These are phyloP conservation scores for Colletotrichum lentis DNA, from an alignment of 2,329 filamentous ascomycete species.

Conservation along the genomic window DNA sequence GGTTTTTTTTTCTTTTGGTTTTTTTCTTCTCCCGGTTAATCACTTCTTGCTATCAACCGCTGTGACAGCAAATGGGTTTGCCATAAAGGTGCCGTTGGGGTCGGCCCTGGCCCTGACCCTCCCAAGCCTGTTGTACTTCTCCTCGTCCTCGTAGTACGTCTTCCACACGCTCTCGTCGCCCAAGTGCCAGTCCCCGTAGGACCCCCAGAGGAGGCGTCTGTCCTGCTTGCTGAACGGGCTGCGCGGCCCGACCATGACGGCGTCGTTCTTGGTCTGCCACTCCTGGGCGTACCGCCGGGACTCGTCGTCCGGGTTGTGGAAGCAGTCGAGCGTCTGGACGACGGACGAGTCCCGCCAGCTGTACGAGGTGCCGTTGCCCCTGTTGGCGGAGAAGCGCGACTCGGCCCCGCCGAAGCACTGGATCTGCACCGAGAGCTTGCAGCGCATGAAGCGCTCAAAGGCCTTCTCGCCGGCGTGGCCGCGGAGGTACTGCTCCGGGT, in stretches of 20 bases:
- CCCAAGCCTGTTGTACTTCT: slow-evolving; percentile 47
- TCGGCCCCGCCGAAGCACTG: slow-evolving; percentile 56
- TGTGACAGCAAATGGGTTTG: slow-evolving; percentile 46
- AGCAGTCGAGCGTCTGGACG: slow-evolving; percentile 53
- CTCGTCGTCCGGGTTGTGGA: slow-evolving; percentile 46
- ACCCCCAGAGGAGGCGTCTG: slow-evolving; percentile 51
- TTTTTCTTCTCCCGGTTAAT: too few relatives aligned
- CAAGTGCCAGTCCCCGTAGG: slow-evolving; percentile 50
- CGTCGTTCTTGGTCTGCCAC: slow-evolving; percentile 55
- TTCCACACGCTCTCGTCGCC: slow-evolving; percentile 45
- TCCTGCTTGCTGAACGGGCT: slow-evolving; percentile 50
- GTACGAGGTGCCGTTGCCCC: slow-evolving; percentile 56
- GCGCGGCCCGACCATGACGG: slow-evolving; percentile 39
- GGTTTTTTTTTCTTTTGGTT: too few relatives aligned
- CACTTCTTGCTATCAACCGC: too few relatives aligned
- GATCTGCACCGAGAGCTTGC: slow-evolving; percentile 56
- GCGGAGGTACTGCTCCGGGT: slow-evolving; percentile 39
- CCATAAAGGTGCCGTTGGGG: slow-evolving; percentile 49
- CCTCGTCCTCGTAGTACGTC: slow-evolving; percentile 48
- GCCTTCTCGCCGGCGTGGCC: slow-evolving; percentile 43
- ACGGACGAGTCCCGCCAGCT: slow-evolving; percentile 58
- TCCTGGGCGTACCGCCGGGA: slow-evolving; percentile 48
- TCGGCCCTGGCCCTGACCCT: slow-evolving; percentile 45
- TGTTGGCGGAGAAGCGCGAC: slow-evolving; percentile 53
- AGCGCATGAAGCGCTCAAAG: slow-evolving; percentile 38